Evolutionary conservation across 495 filamentous ascomycete species (phyloP), one percentile per base, ranked within the genome.

Genomic region (Bacidia rubella): DNA sequence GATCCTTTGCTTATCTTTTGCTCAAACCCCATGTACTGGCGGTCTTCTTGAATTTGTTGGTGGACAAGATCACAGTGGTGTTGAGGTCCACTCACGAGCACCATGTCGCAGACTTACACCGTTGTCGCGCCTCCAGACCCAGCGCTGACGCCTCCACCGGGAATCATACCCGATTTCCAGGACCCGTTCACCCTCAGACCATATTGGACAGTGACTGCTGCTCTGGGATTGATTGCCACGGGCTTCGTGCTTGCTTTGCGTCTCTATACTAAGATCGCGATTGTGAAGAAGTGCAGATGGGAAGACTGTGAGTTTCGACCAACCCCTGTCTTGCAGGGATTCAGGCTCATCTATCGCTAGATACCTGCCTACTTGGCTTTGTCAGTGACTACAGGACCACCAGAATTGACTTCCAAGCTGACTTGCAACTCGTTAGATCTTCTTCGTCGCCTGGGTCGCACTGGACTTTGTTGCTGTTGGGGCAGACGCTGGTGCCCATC

Each of bases 151-250:
- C 49, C 49, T 2, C 49, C 49, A n/a, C 49, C 49, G 17, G 35
- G 27, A 21, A 29, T 52, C 21, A 42, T 52, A 11, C 49, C 49
- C 20, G 49, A 52, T 32, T 52, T 52, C 24, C 49, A 52, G n/a
- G 49, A 52, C 24, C 49, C 49, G 3, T 52, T 52, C 27, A 41
- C 29, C n/a, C 32, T 52, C 17, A 20, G 49, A 15, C 49, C 49
- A 2, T 52, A 52, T 27, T 41, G 49, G 29, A 52, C 2, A 3
- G 20, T 52, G 29, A 42, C 29, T 10, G 49, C 22, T 12, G 12
- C 49, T 24, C 32, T 52, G 27, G 49, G 3, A 19, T 22, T 52
- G 15, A 3, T 52, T n/a, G 11, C 17, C 2, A 41, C 49, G n/a
- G 27, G n/a, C 49, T 2, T 42, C 27, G 11, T 52, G 41, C 27